Conservation (phyloP, 2,329 filamentous ascomycete species). For the Ploettnerulaceae sp. region DNA sequence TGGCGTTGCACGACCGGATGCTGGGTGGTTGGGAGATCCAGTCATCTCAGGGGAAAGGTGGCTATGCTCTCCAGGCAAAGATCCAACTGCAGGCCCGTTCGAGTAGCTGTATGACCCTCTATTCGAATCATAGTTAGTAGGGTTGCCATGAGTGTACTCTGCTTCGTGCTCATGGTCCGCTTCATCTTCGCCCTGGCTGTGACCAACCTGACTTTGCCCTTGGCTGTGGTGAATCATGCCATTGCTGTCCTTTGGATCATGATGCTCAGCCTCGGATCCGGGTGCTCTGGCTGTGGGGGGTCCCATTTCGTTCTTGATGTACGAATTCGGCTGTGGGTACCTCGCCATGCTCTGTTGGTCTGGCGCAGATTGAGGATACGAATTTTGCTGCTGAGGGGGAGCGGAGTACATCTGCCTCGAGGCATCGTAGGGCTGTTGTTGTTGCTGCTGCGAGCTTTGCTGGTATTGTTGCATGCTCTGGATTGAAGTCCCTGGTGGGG, state of each 20-base stretch:
- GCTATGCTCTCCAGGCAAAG: constrained; percentile 65
- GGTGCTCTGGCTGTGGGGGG: constrained; percentile 64
- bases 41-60: constrained; percentile 80
- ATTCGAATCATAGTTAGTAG: constrained; percentile 63
- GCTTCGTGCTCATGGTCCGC: constrained; percentile 70
- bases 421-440: constrained; percentile 69
- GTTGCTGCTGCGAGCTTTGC: constrained; percentile 53
- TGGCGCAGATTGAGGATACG: constrained; percentile 62
- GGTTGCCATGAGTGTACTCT: constrained; percentile 83
- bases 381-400: constrained; percentile 58
- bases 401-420: constrained; percentile 75
- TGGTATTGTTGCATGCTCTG: constrained; percentile 78
- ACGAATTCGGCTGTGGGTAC: constrained; percentile 56
- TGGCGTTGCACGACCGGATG: constrained; percentile 80
- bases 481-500: constrained; percentile 72
- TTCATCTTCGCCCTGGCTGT: constrained; percentile 57
- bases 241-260: constrained; percentile 61
- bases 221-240: constrained; percentile 58
- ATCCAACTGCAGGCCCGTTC: constrained; percentile 57
- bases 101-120: constrained; percentile 75
- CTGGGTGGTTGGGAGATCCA: constrained; percentile 73
- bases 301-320: constrained; percentile 84
- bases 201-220: constrained; percentile 49
- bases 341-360: constrained; percentile 63
- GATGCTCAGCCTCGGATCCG: constrained; percentile 53